Evolutionary conservation across 352 stramenopile genomes (phyloP).

Genomic region (Phytophthora capsici): DNA sequence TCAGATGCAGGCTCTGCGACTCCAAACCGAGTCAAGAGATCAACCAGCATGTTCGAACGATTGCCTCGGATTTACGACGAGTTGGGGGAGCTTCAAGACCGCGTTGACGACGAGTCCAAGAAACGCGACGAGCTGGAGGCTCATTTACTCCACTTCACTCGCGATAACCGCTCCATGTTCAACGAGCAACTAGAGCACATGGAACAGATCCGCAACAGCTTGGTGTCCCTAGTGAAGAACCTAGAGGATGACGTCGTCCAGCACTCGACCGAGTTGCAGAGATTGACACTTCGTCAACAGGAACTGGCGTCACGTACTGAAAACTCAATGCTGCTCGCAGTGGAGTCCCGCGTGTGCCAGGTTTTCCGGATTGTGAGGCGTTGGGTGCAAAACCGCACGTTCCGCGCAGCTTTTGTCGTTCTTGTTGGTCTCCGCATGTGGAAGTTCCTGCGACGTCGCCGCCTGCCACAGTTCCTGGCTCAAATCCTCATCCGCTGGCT

Average conservation of each 20-base stretch:
- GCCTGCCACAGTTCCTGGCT: conserved; percentile 64
- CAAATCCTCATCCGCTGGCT: conserved; percentile 70
- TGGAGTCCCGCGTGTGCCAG: conserved; percentile 47
- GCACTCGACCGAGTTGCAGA: conserved; percentile 72
- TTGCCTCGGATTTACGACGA: conserved; percentile 74
- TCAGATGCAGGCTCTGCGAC: conserved; percentile 28
- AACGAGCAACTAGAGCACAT: conserved; percentile 58
- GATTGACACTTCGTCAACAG: conserved; percentile 42
- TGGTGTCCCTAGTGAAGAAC: conserved; percentile 65
- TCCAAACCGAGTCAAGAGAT: conserved; percentile 28
- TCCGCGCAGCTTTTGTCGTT: conserved; percentile 62
- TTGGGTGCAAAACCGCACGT: conserved; percentile 56
- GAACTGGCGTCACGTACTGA: conserved; percentile 44
- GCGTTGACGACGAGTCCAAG: conserved; percentile 71
- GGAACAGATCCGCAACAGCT: conserved; percentile 55
- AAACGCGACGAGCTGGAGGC: conserved; percentile 73
- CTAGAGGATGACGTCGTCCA: conserved; percentile 66
- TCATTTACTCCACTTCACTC: conserved; percentile 68
- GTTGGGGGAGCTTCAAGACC: conserved; percentile 68
- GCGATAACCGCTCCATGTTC: conserved; percentile 66
- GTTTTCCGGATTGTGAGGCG: conserved; percentile 42
- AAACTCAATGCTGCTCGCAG: conserved; percentile 50
- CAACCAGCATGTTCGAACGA: conserved; percentile 70
- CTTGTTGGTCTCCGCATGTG: conserved; percentile 56
- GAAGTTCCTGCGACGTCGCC: conserved; percentile 55